A percentile compares a stretch with the other conserved stretches of the same genome.
These are phyloP conservation scores for Chernovozyma sophiae-reginae DNA, from an alignment of 1,139 yeast genomes.

Conservation along the genomic window DNA sequence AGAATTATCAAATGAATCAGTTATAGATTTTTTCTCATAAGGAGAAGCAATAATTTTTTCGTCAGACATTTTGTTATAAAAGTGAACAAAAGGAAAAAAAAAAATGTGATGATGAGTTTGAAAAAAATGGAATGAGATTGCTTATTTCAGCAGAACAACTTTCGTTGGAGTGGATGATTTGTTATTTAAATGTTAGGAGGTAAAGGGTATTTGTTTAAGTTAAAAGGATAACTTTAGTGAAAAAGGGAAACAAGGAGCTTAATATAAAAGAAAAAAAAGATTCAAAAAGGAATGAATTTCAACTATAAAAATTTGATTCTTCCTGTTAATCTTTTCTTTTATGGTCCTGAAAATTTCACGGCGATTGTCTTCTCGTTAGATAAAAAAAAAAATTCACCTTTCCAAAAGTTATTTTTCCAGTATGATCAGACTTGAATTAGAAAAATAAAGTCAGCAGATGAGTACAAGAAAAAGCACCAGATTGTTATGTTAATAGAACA, in stretches of 20 bases:
- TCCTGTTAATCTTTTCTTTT: too few relatives aligned
- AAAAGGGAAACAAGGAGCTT: too few relatives aligned
- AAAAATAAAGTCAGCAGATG: neutral
- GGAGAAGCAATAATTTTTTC: slow-evolving; percentile 1
- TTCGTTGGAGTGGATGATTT: slow-evolving; percentile 6
- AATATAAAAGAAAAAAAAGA: too few relatives aligned
- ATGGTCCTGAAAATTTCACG: neutral
- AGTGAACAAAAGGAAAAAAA: too few relatives aligned
- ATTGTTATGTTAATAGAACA: too few relatives aligned
- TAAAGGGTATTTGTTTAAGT: too few relatives aligned
- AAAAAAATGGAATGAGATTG: slow-evolving; percentile 1
- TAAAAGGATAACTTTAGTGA: too few relatives aligned
- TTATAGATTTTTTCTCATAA: slow-evolving; percentile 15
- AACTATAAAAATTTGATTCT: too few relatives aligned
- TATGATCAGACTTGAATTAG: neutral
- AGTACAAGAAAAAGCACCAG: neutral
- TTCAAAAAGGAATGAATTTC: too few relatives aligned
- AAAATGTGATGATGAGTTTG: neutral
- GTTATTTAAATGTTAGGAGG: neutral
- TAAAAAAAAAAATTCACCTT: neutral
- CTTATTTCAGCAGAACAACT: slow-evolving; percentile 5
- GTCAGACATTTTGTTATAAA: slow-evolving; percentile 6
- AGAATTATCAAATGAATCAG: slow-evolving; percentile 23
- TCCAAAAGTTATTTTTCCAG: neutral
- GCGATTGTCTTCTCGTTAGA: neutral